Percentiles rank a stretch among this genome's conserved stretches.
These are phyloP conservation scores for Scedosporium apiospermum DNA, from an alignment of 2,329 filamentous ascomycete species.

Conservation along the genomic window DNA sequence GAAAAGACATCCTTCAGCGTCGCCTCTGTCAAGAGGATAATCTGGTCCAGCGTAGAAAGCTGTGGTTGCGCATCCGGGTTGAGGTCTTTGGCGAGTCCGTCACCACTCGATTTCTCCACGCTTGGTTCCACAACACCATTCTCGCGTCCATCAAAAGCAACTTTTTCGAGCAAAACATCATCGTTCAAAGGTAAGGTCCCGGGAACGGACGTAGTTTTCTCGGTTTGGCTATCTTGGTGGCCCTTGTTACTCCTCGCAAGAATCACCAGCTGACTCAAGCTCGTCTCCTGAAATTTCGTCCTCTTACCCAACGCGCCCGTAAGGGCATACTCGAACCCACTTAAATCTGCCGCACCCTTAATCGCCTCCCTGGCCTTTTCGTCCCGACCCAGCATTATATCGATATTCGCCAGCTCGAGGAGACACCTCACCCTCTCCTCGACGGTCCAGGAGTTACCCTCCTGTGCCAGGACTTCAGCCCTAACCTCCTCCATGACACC, in stretches of 20 bases:
- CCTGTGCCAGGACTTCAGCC: conserved; percentile 23
- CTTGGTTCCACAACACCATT: conserved; percentile 26
- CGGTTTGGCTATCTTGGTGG: conserved; percentile 15
- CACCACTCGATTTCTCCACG: conserved; percentile 36
- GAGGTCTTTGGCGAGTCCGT: conserved; percentile 48
- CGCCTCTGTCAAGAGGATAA: conserved; percentile 77
- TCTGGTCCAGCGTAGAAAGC: conserved; percentile 75
- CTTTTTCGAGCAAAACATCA: conserved; percentile 82
- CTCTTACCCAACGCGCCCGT: conserved; percentile 81
- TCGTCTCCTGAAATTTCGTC: conserved; percentile 70
- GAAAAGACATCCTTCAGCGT: conserved; percentile 84
- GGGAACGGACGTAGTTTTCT: conserved; percentile 31
- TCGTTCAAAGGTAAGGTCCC: conserved; percentile 75
- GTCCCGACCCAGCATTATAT: conserved; percentile 77
- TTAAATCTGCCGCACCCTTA: conserved; percentile 53
- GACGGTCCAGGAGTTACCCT: conserved; percentile 25
- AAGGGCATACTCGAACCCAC: conserved; percentile 70
- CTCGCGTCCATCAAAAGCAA: conserved; percentile 60
- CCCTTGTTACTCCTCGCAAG: conserved; percentile 60
- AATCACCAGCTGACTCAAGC: conserved; percentile 81
- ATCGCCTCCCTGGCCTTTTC: conserved; percentile 64
- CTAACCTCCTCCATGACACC: conserved; percentile 32
- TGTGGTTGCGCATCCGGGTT: conserved; percentile 75
- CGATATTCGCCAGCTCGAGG: conserved; percentile 72
- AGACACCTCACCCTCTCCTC: conserved; percentile 60